These are phyloP conservation scores for Jacaranda copaia DNA, from an alignment of 257 asterid genomes.

Conservation along the genomic window DNA sequence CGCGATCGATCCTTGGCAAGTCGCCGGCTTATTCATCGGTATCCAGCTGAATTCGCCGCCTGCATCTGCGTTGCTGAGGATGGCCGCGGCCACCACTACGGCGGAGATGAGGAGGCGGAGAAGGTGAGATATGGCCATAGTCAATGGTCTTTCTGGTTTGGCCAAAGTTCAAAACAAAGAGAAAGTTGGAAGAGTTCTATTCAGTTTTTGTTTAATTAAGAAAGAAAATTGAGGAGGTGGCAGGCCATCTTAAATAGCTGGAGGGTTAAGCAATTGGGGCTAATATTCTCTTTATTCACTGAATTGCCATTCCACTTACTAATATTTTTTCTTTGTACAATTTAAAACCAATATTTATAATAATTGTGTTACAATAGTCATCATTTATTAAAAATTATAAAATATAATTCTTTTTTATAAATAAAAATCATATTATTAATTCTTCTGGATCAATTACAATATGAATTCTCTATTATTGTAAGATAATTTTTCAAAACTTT, in stretches of 20 bases:
- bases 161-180: not conserved
- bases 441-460: too few species aligned
- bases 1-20: constrained; percentile 56
- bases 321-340: not conserved
- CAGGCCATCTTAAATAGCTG: constrained; percentile 42
- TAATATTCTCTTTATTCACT: constrained; percentile 37
- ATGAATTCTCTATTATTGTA: too few species aligned
- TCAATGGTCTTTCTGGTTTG: not conserved
- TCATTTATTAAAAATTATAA: too few species aligned
- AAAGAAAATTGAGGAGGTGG: constrained; percentile 39
- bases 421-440: too few species aligned
- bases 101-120: constrained; percentile 51
- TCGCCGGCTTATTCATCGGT: constrained; percentile 37
- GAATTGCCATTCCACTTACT: constrained; percentile 40
- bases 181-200: not conserved
- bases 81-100: constrained; percentile 34
- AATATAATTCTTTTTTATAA: too few species aligned
- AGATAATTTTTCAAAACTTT: too few species aligned
- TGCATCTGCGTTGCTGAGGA: constrained; percentile 47
- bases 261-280: constrained; percentile 8
- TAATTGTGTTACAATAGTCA: too few species aligned
- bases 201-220: constrained; percentile 16
- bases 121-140: constrained; percentile 41
- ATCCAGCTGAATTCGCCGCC: constrained; percentile 50
- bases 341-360: too few species aligned